Conservation (phyloP, 2,329 filamentous ascomycete genomes). For the Lecanicillium sp. region DNA sequence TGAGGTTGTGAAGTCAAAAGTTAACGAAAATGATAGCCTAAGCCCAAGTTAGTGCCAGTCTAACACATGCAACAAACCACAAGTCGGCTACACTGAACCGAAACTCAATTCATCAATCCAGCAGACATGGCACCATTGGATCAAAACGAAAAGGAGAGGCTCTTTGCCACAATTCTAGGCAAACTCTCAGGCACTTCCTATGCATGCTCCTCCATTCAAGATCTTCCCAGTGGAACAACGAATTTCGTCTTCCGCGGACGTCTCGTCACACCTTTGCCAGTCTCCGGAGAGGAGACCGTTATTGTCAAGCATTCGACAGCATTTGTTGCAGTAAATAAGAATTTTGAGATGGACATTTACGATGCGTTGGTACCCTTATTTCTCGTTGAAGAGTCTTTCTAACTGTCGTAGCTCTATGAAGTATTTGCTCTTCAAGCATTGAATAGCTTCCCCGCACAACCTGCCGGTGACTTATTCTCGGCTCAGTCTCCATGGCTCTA, state of each 20-base stretch:
- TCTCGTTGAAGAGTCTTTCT: background rate
- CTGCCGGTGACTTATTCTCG: background rate
- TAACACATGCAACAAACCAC: too few species aligned
- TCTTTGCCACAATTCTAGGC: background rate
- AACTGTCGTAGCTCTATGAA: background rate
- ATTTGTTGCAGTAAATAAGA: background rate
- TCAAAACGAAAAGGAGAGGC: background rate
- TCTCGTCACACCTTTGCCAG: background rate
- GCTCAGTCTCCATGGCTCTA: background rate
- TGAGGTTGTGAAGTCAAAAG: background rate
- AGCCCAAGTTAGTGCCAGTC: too few species aligned
- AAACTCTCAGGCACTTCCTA: background rate
- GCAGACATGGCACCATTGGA: slow-evolving; percentile 3
- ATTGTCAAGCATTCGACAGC: slow-evolving; percentile 3
- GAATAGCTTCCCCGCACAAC: background rate
- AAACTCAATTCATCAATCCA: background rate
- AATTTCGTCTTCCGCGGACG: slow-evolving; percentile 3
- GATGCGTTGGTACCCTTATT: background rate
- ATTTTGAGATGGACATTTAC: background rate
- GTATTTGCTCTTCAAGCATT: background rate
- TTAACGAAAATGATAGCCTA: background rate
- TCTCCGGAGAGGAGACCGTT: background rate
- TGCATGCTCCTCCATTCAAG: background rate
- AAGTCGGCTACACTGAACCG: background rate
- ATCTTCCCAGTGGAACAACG: background rate